Evolutionary conservation across 2,329 filamentous ascomycete genomes (phyloP), one percentile per base, ranked within the genome.

Genomic region (Sporothrix brunneoviolacea): DNA sequence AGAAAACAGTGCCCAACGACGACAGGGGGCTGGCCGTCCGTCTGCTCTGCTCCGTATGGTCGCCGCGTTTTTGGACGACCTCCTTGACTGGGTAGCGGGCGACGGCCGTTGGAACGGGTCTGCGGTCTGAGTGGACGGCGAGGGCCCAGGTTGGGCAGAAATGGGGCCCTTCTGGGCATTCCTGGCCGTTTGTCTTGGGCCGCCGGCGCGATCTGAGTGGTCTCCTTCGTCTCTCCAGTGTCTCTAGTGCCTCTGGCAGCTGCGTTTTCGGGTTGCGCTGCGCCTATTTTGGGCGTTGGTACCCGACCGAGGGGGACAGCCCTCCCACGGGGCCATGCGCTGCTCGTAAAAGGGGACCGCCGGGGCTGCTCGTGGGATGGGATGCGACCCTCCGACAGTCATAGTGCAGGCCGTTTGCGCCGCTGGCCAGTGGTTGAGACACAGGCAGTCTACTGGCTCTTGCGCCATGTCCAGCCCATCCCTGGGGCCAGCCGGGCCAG

Each of bases 81-180:
- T 8, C 27, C 54, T 50, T 54, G 60, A 64, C 55, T 64, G 62
- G 62, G 50, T 54, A 54, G 48, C 28, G 42, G 38, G 30, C 54
- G 57, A 51, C 59, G 53, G 60, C 58, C 59, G 55, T 58, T 56
- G 55, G 18, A 50, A 16, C 12, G 36, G 12, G 30, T 8, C 13
- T 16, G 16, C 30, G 15, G 8, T 16, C 2, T 35, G 4, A 43
- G 40, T 19, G 24, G 18, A 33, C 21, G 37, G 37, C 13, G 38
- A 33, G 38, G 39, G 10, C 19, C 47, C 33, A 60, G 55, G 56
- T 61, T 59, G 59, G 59, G 63, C 63, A 65, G 58, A 59, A 62
- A 66, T 57, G 63, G 59, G 36, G 39, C 58, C 55, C 51, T 13
- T n/a, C n/a, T 35, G 28, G 4, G 19, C 21, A 10, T 32, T 32